phyloP scores from a whole-genome alignment of 345 rosid genomes.

The Theobroma cacao region DNA sequence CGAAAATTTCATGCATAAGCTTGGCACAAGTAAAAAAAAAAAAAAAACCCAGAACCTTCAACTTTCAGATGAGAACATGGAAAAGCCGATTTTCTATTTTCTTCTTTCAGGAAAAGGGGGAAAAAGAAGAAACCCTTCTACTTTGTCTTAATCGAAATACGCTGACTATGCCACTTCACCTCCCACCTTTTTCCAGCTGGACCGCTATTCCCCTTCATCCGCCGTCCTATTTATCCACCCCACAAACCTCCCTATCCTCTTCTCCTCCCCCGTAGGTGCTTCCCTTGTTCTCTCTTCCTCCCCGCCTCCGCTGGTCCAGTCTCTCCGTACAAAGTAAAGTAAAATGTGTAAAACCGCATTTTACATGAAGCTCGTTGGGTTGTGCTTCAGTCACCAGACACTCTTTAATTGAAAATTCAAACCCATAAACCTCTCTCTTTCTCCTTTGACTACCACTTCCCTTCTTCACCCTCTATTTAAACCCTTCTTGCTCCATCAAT shows the following conservation, averaged over 20 bases:
- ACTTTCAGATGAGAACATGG: no score
- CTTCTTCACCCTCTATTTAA: not conserved
- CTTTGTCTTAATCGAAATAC: not conserved
- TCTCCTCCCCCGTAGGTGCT: not conserved
- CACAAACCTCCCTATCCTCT: not conserved
- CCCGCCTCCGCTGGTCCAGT: not conserved
- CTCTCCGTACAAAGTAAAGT: not conserved
- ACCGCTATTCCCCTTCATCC: not conserved
- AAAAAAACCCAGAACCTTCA: no score
- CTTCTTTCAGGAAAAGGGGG: no score
- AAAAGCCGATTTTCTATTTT: no score
- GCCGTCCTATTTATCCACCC: not conserved
- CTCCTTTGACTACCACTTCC: not conserved
- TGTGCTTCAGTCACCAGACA: not conserved
- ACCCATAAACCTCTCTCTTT: not conserved
- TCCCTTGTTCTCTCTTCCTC: not conserved
- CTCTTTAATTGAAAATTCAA: not conserved
- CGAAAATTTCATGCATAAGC: no score
- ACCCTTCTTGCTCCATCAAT: no score
- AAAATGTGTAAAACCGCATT: not conserved
- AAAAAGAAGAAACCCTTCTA: no score
- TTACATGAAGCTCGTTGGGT: not conserved
- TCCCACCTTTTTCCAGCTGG: not conserved
- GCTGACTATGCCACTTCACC: slow-evolving; percentile 10
- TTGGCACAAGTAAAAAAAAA: no score